These are phyloP conservation scores for Yamadazyma paraphyllophila DNA, from an alignment of 805 yeast species.

Conservation along the genomic window DNA sequence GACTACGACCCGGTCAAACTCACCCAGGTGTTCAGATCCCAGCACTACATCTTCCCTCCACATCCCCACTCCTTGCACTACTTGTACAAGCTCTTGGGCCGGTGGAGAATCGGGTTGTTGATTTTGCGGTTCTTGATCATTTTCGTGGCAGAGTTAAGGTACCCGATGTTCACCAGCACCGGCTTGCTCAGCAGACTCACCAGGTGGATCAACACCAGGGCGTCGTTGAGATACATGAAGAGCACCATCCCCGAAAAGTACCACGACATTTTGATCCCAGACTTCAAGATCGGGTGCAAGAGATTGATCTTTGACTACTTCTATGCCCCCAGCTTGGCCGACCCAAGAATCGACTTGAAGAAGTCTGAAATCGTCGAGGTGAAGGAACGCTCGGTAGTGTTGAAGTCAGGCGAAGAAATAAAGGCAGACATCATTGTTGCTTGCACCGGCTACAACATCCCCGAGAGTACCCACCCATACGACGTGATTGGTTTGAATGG, in stretches of 20 bases:
- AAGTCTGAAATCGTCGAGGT: conserved; percentile 23
- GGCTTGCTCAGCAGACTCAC: conserved; percentile 24
- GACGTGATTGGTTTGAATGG: conserved; percentile 28
- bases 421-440: conserved; percentile 41
- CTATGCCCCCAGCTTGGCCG: conserved; percentile 33
- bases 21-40: conserved; percentile 33
- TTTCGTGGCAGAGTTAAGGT: conserved; percentile 30
- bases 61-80: conserved; percentile 22
- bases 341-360: conserved; percentile 28
- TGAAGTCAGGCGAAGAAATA: conserved; percentile 25
- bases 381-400: conserved; percentile 27
- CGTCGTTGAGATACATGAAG: conserved; percentile 25
- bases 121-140: conserved; percentile 28
- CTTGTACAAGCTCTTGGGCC: conserved; percentile 24
- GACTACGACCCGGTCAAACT: conserved; percentile 23
- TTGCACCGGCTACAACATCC: conserved; percentile 40
- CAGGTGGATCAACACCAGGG: conserved; percentile 22
- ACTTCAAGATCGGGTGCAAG: conserved; percentile 42
- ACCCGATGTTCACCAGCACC: conserved; percentile 34
- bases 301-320: conserved; percentile 37
- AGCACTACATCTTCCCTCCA: conserved; percentile 41
- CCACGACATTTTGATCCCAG: conserved; percentile 33
- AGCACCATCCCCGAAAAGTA: conserved; percentile 29
- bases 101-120: conserved; percentile 26
- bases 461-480: conserved; percentile 17